phyloP scores from a whole-genome alignment of 2,329 filamentous ascomycete genomes.

The Botryotinia narcissicola region DNA sequence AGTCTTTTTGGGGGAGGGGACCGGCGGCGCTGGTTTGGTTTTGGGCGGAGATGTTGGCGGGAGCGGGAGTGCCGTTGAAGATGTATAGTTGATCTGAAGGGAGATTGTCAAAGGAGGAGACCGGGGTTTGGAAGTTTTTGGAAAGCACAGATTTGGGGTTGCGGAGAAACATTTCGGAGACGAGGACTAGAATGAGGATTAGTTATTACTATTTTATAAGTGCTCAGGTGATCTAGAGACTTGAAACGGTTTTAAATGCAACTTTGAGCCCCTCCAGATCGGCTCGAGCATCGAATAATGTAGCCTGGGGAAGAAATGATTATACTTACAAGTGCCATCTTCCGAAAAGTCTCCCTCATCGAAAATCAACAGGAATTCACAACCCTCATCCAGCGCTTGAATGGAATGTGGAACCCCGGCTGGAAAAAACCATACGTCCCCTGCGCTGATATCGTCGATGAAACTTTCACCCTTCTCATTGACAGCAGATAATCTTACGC shows the following conservation, averaged over 20 bases:
- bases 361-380: slow-evolving; percentile 60
- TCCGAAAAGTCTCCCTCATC: slow-evolving; percentile 58
- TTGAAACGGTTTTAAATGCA: background rate
- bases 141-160: slow-evolving; percentile 48
- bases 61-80: slow-evolving; percentile 50
- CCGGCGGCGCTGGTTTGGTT: slow-evolving; percentile 48
- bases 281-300: background rate
- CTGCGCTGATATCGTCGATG: slow-evolving; percentile 48
- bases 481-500: slow-evolving; percentile 50
- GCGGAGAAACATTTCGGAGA: slow-evolving; percentile 37
- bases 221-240: background rate
- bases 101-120: slow-evolving; percentile 48
- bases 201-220: background rate
- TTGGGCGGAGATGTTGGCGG: slow-evolving; percentile 45
- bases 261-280: background rate
- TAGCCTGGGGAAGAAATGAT: background rate
- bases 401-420: slow-evolving; percentile 51
- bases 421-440: slow-evolving; percentile 56
- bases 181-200: slow-evolving; percentile 41
- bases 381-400: slow-evolving; percentile 53
- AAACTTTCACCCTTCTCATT: slow-evolving; percentile 51
- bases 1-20: slow-evolving; percentile 37
- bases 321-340: slow-evolving; percentile 48
- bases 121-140: slow-evolving; percentile 51
- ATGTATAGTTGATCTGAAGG: slow-evolving; percentile 51